phyloP scores from a whole-genome alignment of 495 filamentous ascomycete species.

The Lepraria neglecta region DNA sequence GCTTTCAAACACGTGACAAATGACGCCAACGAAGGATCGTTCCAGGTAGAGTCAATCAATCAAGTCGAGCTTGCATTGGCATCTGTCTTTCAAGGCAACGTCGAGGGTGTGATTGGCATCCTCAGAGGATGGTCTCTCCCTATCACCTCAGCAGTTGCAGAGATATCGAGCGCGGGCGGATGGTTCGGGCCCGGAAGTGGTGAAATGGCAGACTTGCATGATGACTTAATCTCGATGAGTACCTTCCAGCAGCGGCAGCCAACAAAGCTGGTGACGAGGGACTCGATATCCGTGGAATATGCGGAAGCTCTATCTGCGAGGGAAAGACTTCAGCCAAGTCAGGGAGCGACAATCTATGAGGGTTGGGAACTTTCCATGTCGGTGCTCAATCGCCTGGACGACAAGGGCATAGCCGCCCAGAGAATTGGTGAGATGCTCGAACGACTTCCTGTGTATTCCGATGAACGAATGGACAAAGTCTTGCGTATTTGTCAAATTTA shows the following conservation, averaged over 20 bases:
- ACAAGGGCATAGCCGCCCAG: slow-evolving; percentile 55
- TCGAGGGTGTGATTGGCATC: slow-evolving; percentile 65
- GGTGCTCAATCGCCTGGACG: slow-evolving; percentile 66
- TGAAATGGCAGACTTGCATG: slow-evolving; percentile 7
- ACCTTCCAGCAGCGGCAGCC: slow-evolving; percentile 19
- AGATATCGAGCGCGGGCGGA: slow-evolving; percentile 64
- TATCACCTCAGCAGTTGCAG: slow-evolving; percentile 66
- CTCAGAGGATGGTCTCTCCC: slow-evolving; percentile 72
- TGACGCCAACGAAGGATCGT: slow-evolving; percentile 42
- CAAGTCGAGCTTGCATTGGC: slow-evolving; percentile 72
- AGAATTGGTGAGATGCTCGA: slow-evolving; percentile 60
- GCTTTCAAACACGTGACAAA: slow-evolving; percentile 47
- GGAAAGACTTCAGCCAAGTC: slow-evolving; percentile 32
- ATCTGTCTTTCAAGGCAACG: slow-evolving; percentile 68
- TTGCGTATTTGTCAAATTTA: slow-evolving; percentile 63
- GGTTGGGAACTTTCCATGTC: slow-evolving; percentile 86
- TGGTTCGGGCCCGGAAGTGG: slow-evolving; percentile 53
- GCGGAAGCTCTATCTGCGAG: slow-evolving; percentile 49
- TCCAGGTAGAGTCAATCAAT: slow-evolving; percentile 65
- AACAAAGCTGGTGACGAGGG: slow-evolving; percentile 42
- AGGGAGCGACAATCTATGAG: slow-evolving; percentile 43
- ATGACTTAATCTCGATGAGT: slow-evolving; percentile 40
- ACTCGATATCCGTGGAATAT: slow-evolving; percentile 68
- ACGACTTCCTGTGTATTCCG: slow-evolving; percentile 56
- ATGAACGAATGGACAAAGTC: slow-evolving; percentile 64